phyloP scores from a whole-genome alignment of 1,284 basidiomycete species.

The Sutorius eximius region DNA sequence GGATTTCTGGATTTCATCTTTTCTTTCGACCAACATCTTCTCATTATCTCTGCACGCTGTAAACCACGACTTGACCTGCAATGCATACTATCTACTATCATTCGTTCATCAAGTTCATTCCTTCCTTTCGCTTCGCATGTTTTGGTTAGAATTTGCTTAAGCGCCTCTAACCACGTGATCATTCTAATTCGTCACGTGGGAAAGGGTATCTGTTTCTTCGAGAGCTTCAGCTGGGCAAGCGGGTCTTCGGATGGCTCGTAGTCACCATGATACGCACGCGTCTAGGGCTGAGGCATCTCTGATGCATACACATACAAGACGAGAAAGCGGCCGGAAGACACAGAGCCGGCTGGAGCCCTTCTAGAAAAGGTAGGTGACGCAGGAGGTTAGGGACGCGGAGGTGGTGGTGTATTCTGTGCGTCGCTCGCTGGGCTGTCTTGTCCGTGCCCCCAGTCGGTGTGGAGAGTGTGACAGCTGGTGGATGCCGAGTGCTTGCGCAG shows the following conservation, averaged over 20 bases:
- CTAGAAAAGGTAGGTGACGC: constrained; percentile 1
- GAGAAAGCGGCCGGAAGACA: background rate
- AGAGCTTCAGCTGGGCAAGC: constrained; percentile 6
- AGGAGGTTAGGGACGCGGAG: constrained; percentile 10
- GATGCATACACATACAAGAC: background rate
- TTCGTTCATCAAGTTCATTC: constrained; percentile 9
- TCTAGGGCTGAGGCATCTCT: background rate
- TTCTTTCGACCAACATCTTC: background rate
- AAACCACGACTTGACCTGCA: constrained; percentile 26
- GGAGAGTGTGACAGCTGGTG: constrained; percentile 4
- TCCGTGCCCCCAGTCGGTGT: background rate
- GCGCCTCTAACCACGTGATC: constrained; percentile 23
- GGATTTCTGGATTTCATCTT: constrained; percentile 12
- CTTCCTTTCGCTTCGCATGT: constrained; percentile 9
- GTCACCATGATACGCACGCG: constrained; percentile 1
- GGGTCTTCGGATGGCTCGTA: constrained; percentile 2
- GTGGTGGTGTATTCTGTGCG: background rate
- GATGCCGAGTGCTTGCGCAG: background rate
- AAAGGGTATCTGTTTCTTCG: constrained; percentile 9
- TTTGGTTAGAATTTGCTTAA: background rate
- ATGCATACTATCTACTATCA: constrained; percentile 25
- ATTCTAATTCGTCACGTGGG: constrained; percentile 27
- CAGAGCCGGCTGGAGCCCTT: background rate
- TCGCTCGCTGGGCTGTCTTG: constrained; percentile 1
- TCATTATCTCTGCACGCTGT: constrained; percentile 31